Evolutionary conservation across 2,329 filamentous ascomycete genomes (phyloP), one percentile per base, ranked within the genome.

Genomic region (Aspergillus sp.): DNA sequence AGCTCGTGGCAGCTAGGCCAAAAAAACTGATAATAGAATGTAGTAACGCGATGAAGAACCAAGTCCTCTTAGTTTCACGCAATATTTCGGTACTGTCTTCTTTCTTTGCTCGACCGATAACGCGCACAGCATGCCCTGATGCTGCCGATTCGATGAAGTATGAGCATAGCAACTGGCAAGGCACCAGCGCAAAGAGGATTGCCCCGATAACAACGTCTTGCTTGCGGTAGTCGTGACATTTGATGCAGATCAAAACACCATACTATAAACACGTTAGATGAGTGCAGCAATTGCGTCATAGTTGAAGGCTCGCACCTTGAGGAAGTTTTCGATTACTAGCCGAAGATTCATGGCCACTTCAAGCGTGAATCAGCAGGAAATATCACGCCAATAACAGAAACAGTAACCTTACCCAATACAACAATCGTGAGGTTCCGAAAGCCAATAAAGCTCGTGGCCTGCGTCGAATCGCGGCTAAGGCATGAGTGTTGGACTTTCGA

Each of bases 341-440:
- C 95, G 88, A 51, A 99, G 77, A 72, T 99, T 99, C 68, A 93
- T 95, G 49, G 93, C 91, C 68, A 98, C 91, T 92, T 65, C 30
- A 36, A n/a, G 59, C 43, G 51, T 17, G 38, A n/a, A 42, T 53
- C 22, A 38, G 30, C 22, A 48, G 7, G 8, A 8, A 22, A 11
- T 2, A 43, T 22, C 48, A 57, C 34, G 55, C 32, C 20, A 15
- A 9, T 17, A 9, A 24, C 22, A 30, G 9, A 20, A 20, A 36
- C 17, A 52, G 52, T 24, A 17, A 53, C 20, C 83, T 62, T 82
- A 95, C 91, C 86, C 60, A 96, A 78, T 38, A 97, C 91, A 68
- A 98, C 88, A 39, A 96, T 90, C 91, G 97, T 96, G 62, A 99
- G 83, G 72, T 99, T 99, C 59, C 93, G 83, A 71, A 99, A 98